Conservation (phyloP, 176 grass and related monocot genomes). For the Oryza officinalis region DNA sequence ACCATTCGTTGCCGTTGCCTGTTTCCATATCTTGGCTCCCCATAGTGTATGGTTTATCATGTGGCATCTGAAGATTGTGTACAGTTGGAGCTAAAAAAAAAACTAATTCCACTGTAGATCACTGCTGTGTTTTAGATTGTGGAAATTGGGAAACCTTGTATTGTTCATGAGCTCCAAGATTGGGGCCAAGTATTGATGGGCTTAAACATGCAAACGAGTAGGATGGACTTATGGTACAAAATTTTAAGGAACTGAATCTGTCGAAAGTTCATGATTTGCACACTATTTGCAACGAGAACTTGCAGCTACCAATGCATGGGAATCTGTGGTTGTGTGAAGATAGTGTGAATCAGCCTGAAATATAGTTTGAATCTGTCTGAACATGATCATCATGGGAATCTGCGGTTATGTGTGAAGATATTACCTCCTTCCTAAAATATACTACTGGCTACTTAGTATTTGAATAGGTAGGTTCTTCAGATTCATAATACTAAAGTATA, state of each 20-base stretch:
- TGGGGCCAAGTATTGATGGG: constrained; percentile 19
- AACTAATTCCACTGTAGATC: constrained; percentile 36
- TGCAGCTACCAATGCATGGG: background rate
- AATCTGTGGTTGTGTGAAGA: background rate
- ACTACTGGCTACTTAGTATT: too few species aligned
- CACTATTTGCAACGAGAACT: background rate
- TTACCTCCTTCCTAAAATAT: too few species aligned
- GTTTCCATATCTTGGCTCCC: constrained; percentile 34
- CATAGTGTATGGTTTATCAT: constrained; percentile 20
- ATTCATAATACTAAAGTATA: too few species aligned
- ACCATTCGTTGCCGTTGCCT: constrained; percentile 45
- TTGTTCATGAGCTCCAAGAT: constrained; percentile 27
- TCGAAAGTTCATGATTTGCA: background rate
- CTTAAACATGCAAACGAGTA: constrained; percentile 22
- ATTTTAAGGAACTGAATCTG: constrained; percentile 1
- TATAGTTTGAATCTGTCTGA: too few species aligned
- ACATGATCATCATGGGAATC: too few species aligned
- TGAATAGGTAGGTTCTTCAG: too few species aligned
- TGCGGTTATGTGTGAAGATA: too few species aligned
- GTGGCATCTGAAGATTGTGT: constrained; percentile 42
- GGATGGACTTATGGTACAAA: constrained; percentile 17
- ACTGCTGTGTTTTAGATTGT: constrained; percentile 26
- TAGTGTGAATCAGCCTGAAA: background rate
- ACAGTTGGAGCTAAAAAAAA: constrained; percentile 47
- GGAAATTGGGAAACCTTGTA: constrained; percentile 23